Conservation (phyloP, 306 rosid genomes). For the Potentilla sterilis region DNA sequence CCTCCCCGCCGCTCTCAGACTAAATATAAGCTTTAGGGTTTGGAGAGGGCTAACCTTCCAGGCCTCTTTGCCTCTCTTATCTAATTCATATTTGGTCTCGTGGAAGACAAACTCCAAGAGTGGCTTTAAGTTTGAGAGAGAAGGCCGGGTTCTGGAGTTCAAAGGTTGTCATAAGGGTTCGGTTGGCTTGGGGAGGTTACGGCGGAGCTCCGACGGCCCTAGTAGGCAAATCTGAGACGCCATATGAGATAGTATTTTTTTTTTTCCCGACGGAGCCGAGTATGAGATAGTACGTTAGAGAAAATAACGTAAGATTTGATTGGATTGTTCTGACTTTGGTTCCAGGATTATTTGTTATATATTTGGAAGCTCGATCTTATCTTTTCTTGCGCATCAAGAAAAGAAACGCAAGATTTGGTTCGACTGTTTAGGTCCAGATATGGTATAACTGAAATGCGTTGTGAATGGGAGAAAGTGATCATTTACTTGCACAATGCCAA, state of each 20-base stretch:
- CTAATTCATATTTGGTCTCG: neutral
- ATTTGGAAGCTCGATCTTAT: neutral
- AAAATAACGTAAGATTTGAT: neutral
- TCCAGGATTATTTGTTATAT: neutral
- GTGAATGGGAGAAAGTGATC: too few species aligned
- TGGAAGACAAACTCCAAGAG: neutral
- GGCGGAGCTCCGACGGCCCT: neutral
- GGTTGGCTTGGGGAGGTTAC: too few species aligned
- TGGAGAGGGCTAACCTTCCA: neutral
- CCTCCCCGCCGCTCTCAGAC: neutral
- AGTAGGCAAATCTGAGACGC: neutral
- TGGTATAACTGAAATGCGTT: too few species aligned
- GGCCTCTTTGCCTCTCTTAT: neutral
- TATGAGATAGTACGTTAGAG: too few species aligned
- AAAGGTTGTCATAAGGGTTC: neutral
- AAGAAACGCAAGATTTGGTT: too few species aligned
- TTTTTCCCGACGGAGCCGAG: too few species aligned
- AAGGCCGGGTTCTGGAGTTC: neutral
- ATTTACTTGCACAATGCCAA: too few species aligned
- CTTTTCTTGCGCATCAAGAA: neutral
- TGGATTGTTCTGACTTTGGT: neutral
- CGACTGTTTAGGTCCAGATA: too few species aligned
- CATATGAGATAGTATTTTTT: neutral
- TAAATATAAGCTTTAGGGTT: neutral
- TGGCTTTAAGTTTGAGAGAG: neutral